These are phyloP conservation scores for Russula foetens DNA, from an alignment of 768 basidiomycete species.

Conservation along the genomic window DNA sequence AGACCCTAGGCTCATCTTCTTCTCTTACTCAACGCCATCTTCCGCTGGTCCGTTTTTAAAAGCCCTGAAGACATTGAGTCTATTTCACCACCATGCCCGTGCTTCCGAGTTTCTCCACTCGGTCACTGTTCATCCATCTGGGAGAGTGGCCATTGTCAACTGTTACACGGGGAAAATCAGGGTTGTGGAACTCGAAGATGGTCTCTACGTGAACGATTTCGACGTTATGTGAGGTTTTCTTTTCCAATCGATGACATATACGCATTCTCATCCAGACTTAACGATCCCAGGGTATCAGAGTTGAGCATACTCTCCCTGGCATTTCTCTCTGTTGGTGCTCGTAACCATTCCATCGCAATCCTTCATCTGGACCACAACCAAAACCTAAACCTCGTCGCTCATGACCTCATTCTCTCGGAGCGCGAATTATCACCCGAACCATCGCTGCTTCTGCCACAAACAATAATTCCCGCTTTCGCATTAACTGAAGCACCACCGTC, in stretches of 20 bases:
- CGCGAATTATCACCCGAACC: slow-evolving; percentile 42
- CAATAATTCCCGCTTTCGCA: slow-evolving; percentile 39
- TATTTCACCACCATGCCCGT: slow-evolving; percentile 51
- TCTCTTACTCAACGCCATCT: slow-evolving; percentile 39
- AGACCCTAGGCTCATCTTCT: slow-evolving; percentile 60
- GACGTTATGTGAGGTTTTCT: slow-evolving; percentile 50
- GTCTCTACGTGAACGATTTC: slow-evolving; percentile 46
- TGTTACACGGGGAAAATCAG: slow-evolving; percentile 67
- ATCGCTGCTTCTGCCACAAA: slow-evolving; percentile 43
- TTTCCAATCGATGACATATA: neutral
- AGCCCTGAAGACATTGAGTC: slow-evolving; percentile 37
- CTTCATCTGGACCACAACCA: slow-evolving; percentile 56
- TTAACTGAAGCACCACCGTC: slow-evolving; percentile 21
- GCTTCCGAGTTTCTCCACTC: slow-evolving; percentile 66
- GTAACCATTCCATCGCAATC: slow-evolving; percentile 51
- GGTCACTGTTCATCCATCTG: slow-evolving; percentile 56
- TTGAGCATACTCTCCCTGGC: slow-evolving; percentile 59
- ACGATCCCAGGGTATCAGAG: slow-evolving; percentile 46
- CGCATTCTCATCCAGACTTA: neutral
- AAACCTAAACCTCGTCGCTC: slow-evolving; percentile 54
- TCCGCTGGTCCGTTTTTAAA: slow-evolving; percentile 30
- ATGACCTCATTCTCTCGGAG: slow-evolving; percentile 43
- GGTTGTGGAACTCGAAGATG: slow-evolving; percentile 48
- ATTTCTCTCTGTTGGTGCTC: slow-evolving; percentile 43
- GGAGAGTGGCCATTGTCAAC: slow-evolving; percentile 51